Evolutionary conservation across 768 basidiomycete species (phyloP).

Genomic region (Pleurotus pulmonarius): DNA sequence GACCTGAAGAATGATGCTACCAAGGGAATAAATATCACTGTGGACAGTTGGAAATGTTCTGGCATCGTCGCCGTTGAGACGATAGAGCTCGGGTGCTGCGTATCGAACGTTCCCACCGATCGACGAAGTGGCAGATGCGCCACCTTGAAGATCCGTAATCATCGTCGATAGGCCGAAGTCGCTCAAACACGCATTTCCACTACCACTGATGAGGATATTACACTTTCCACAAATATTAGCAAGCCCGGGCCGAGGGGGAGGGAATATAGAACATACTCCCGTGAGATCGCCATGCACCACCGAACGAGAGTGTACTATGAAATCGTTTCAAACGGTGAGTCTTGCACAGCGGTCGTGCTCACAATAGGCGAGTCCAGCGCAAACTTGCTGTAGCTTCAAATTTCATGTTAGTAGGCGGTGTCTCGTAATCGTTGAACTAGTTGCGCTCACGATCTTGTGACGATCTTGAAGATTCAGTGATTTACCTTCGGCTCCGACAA

Average conservation of each 20-base stretch:
- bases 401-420: not conserved
- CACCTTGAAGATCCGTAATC: conserved; percentile 14
- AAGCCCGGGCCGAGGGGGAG: not conserved
- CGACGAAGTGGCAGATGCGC: conserved; percentile 21
- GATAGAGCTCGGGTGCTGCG: conserved; percentile 30
- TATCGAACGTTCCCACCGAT: conserved; percentile 27
- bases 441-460: conserved; percentile 16
- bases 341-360: not conserved
- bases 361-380: conserved; percentile 9
- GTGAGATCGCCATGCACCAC: conserved; percentile 32
- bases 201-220: conserved; percentile 30
- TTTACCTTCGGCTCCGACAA: conserved; percentile 12
- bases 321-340: not conserved
- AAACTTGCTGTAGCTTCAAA: conserved; percentile 4
- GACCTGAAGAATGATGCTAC: conserved; percentile 12
- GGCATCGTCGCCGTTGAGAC: not conserved
- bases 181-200: conserved; percentile 25
- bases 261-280: conserved; percentile 16
- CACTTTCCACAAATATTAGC: conserved; percentile 15
- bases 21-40: conserved; percentile 14
- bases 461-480: conserved; percentile 10
- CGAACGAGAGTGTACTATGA: conserved; percentile 13
- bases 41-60: not conserved
- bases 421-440: not conserved
- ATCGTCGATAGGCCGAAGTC: conserved; percentile 33